These are phyloP conservation scores for Ascochyta rabiei DNA, from an alignment of 2,329 filamentous ascomycete species.

Conservation along the genomic window DNA sequence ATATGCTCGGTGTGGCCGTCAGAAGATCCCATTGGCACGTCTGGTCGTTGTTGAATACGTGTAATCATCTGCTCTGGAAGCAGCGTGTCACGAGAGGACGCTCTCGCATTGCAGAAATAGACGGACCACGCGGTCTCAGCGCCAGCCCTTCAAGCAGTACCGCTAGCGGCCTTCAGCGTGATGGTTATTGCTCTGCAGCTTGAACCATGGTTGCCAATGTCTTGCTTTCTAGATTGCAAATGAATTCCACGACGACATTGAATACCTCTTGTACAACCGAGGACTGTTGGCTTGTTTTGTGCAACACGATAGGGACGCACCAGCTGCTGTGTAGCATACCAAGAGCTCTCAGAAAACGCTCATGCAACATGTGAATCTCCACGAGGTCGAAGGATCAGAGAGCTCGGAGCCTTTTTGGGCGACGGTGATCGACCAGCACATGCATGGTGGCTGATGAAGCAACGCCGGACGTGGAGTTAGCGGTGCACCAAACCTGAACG, in stretches of 20 bases:
- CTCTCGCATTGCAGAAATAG: no score
- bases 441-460: conserved; percentile 11
- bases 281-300: no score
- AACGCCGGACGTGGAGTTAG: background rate
- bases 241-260: no score
- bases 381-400: background rate
- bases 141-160: no score
- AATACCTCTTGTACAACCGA: no score
- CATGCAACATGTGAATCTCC: background rate
- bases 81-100: background rate
- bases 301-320: background rate
- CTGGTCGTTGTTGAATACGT: background rate
- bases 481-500: background rate
- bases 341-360: background rate
- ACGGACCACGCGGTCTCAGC: no score
- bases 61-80: background rate
- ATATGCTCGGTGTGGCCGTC: background rate
- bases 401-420: background rate
- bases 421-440: conserved; percentile 7
- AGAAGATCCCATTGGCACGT: background rate
- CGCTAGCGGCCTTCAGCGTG: no score
- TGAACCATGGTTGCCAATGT: no score
- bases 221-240: no score
- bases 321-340: conserved; percentile 1
- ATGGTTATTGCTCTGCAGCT: no score